These are phyloP conservation scores for Fagus sylvatica DNA, from an alignment of 306 rosid genomes.

Conservation along the genomic window DNA sequence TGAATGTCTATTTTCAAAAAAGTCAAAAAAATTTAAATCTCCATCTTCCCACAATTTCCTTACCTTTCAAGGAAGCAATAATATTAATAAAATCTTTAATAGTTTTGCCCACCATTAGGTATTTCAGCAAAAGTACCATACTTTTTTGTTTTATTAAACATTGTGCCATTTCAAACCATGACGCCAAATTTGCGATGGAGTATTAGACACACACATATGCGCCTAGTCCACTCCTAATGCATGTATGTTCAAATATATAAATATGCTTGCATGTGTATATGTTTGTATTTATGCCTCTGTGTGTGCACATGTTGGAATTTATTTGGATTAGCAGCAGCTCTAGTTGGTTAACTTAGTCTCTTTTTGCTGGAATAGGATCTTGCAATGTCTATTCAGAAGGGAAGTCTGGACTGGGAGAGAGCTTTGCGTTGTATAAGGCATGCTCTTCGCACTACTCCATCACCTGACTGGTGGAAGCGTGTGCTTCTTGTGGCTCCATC, in stretches of 20 bases:
- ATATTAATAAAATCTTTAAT: too few species aligned
- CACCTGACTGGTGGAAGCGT: slow-evolving; percentile 99
- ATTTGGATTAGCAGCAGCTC: slow-evolving; percentile 24
- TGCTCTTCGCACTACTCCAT: slow-evolving; percentile 88
- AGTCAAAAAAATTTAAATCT: not conserved
- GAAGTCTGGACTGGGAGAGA: slow-evolving; percentile 99
- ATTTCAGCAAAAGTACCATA: not conserved
- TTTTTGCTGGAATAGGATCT: slow-evolving; percentile 62
- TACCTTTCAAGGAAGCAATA: not conserved
- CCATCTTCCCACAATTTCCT: not conserved
- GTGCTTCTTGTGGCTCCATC: slow-evolving; percentile 84
- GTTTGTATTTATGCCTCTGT: not conserved
- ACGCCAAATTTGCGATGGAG: not conserved
- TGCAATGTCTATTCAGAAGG: slow-evolving; percentile 80
- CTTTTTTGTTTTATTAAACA: not conserved
- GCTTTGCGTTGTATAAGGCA: slow-evolving; percentile 95
- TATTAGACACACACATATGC: not conserved
- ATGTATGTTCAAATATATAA: not conserved
- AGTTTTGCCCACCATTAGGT: too few species aligned
- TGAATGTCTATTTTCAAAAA: not conserved
- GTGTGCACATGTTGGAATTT: slow-evolving; percentile 6
- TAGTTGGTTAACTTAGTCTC: slow-evolving; percentile 21
- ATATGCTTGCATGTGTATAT: not conserved
- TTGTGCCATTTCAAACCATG: not conserved
- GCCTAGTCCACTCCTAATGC: not conserved